Evolutionary conservation across 2,329 filamentous ascomycete species (phyloP), one percentile per base, ranked within the genome.

Genomic region (Colletotrichum higginsianum): DNA sequence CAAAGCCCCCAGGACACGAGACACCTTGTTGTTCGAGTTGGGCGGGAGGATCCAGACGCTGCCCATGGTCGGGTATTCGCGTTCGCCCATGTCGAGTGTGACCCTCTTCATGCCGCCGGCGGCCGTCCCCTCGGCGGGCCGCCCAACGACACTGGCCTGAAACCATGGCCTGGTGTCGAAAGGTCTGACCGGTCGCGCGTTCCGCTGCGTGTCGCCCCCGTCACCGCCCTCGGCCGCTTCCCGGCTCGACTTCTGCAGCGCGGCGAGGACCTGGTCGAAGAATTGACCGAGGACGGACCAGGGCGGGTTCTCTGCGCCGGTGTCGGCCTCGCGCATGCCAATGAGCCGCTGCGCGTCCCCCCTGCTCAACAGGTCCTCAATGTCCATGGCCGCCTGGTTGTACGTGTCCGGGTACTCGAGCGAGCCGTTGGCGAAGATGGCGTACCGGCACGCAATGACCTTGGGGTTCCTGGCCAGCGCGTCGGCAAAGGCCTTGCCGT

Each of bases 151-250:
- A 13, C 58, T 68, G 11, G 65, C 68, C 60, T 64, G 65, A 53
- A 71, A 71, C 68, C 68, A 71, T 12, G 68, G 65, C 52, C 65
- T 62, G 15, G 68, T 71, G 46, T 71, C 68, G 13, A 71, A 71
- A 8, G 68, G 68, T 62, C 68, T 62, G 2, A 50, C 38, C 35
- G 58, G 65, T 16, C 68, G 65, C 30, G 35, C 40, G 38, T 46
- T 46, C 53, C 65, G 50, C 52, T 55, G 26, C 18, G 44, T 46
- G 8, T 23, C 12, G 4, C 13, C 30, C 26, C 13, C 38, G n/a
- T 49, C 46, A 38, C 35, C 35, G 6, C 52, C 26, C 21, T 21
- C n/a, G 11, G 38, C 30, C 18, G 53, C 65, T 15, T 23, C 30
- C n/a, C 40, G 47, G 15, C 65, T 63, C 26, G 47, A 49, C 46